phyloP scores from a whole-genome alignment of 1,139 yeast species.

The Lodderomyces orthopsilosis region DNA sequence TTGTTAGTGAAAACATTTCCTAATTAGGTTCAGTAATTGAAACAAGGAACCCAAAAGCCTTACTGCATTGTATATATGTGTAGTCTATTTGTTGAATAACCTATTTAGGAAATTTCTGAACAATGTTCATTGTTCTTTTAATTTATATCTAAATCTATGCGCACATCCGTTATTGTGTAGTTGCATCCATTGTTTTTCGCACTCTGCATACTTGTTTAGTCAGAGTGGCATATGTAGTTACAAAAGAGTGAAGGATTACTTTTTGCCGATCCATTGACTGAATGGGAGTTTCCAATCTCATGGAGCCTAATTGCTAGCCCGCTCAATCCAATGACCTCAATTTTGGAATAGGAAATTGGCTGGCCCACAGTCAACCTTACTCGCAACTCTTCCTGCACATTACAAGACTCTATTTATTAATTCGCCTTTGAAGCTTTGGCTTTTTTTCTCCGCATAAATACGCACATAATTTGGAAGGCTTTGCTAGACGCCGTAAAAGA shows the following conservation, averaged over 20 bases:
- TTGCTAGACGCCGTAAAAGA: not conserved
- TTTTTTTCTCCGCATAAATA: not conserved
- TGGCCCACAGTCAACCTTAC: no score
- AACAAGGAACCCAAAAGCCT: not conserved
- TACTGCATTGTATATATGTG: not conserved
- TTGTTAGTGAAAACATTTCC: not conserved
- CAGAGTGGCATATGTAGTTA: not conserved
- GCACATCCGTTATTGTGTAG: not conserved
- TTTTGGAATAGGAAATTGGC: no score
- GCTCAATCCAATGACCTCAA: no score
- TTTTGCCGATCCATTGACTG: not conserved
- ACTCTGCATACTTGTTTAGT: not conserved
- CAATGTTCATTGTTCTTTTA: not conserved
- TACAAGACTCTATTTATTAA: no score
- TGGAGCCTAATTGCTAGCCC: no score
- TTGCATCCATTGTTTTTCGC: not conserved
- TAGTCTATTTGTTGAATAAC: constrained; percentile 1
- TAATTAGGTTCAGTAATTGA: constrained; percentile 2
- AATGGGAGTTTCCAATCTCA: no score
- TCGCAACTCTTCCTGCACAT: no score
- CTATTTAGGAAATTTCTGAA: not conserved
- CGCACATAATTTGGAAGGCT: not conserved
- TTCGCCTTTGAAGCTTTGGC: not conserved
- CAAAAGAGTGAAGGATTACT: not conserved
- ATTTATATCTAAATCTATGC: not conserved